Evolutionary conservation across 345 rosid genomes (phyloP).

Genomic region (Anastatica hierochuntica): DNA sequence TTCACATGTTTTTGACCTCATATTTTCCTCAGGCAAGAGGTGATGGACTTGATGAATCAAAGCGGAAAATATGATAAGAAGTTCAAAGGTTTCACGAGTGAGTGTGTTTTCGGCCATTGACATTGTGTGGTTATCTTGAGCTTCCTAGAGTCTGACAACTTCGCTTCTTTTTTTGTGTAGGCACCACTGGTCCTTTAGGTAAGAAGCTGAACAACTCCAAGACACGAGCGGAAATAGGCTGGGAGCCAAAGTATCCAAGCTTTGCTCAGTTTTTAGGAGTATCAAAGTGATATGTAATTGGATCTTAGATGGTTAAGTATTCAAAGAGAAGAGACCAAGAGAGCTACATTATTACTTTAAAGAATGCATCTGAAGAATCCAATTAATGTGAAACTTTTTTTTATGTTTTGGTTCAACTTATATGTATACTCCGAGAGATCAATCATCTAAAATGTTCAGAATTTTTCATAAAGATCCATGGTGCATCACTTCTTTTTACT

Average conservation of each 20-base stretch:
- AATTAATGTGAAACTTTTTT: neutral
- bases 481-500: too few relatives aligned
- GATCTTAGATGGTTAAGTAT: neutral
- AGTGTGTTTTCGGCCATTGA: conserved; percentile 9
- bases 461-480: too few relatives aligned
- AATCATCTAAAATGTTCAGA: neutral
- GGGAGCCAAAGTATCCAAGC: conserved; percentile 88
- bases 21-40: conserved; percentile 57
- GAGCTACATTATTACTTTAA: neutral
- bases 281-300: conserved; percentile 21
- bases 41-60: conserved; percentile 74
- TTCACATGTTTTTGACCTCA: neutral
- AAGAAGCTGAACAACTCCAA: conserved; percentile 72
- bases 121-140: neutral
- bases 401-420: neutral
- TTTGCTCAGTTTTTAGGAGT: conserved; percentile 70
- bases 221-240: conserved; percentile 65
- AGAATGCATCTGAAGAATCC: neutral
- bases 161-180: conserved; percentile 45
- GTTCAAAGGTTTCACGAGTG: conserved; percentile 73
- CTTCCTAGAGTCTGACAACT: neutral
- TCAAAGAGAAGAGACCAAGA: neutral
- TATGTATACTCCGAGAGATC: neutral
- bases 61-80: conserved; percentile 64
- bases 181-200: conserved; percentile 71